Evolutionary conservation across 1,139 yeast genomes (phyloP).

Genomic region (Pichia sp.): DNA sequence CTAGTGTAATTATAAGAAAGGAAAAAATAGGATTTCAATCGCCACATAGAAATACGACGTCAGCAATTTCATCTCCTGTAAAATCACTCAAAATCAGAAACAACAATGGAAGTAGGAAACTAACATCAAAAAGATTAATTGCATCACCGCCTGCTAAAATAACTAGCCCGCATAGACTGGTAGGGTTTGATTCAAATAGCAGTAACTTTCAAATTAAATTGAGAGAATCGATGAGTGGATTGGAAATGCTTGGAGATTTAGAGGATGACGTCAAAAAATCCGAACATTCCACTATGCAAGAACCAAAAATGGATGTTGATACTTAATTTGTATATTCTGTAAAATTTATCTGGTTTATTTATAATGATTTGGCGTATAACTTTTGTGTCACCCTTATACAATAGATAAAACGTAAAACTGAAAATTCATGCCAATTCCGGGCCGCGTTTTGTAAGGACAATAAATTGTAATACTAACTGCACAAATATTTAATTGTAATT

Average conservation of each 20-base stretch:
- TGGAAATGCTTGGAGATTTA: background rate
- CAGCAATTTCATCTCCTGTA: background rate
- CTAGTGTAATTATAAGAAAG: conserved; percentile 8
- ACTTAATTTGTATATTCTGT: no score
- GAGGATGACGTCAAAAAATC: background rate
- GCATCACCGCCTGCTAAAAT: conserved; percentile 16
- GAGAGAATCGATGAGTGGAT: conserved; percentile 4
- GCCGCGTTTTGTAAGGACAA: background rate
- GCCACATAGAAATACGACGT: background rate
- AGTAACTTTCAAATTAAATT: conserved; percentile 9
- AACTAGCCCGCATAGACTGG: conserved; percentile 18
- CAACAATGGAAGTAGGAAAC: background rate
- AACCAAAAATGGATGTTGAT: background rate
- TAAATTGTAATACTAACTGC: no score
- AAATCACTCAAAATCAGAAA: background rate
- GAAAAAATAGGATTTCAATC: background rate
- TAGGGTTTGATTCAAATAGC: conserved; percentile 13
- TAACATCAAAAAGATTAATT: conserved; percentile 14
- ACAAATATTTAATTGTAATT: no score
- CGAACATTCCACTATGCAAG: background rate
- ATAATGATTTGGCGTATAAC: background rate
- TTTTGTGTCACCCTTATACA: background rate
- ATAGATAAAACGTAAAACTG: background rate
- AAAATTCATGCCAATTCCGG: background rate
- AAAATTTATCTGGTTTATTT: no score